Evolutionary conservation across 179 eudicot genomes (phyloP).

Genomic region (Vitellaria paradoxa): DNA sequence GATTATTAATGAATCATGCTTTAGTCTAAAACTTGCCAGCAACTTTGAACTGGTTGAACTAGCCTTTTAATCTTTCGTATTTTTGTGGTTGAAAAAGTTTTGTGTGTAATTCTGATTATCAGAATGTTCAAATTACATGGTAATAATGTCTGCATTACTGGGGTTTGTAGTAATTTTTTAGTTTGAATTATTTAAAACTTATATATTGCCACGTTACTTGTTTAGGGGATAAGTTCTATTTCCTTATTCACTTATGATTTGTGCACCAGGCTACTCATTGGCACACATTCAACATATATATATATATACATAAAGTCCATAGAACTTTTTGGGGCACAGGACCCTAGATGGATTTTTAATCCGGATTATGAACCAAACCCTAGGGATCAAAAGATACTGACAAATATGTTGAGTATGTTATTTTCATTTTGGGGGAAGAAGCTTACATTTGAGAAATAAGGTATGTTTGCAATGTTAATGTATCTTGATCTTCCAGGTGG

Average conservation of each 20-base stretch:
- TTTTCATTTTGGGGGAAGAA: not conserved
- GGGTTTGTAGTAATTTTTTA: not conserved
- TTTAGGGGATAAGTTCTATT: no score
- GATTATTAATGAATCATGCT: not conserved
- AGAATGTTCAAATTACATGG: not conserved
- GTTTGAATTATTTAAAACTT: not conserved
- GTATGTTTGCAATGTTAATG: slow-evolving; percentile 9
- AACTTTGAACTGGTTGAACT: not conserved
- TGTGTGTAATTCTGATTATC: not conserved
- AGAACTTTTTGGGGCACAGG: not conserved
- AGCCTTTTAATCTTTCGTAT: not conserved
- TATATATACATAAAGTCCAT: no score
- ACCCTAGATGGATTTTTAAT: no score
- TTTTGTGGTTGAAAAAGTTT: not conserved
- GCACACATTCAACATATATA: not conserved
- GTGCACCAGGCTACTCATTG: no score
- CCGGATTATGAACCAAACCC: not conserved
- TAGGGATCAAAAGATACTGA: not conserved
- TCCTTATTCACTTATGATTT: not conserved
- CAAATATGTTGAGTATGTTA: not conserved
- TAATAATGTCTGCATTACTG: not conserved
- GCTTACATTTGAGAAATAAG: slow-evolving; percentile 4
- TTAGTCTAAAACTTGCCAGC: not conserved
- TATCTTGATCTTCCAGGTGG: slow-evolving; percentile 51
- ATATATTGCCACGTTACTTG: not conserved